A percentile compares a stretch with the other conserved stretches of the same genome.
phyloP scores from a whole-genome alignment of 2,329 filamentous ascomycete species.

The Coniochaeta sp. region DNA sequence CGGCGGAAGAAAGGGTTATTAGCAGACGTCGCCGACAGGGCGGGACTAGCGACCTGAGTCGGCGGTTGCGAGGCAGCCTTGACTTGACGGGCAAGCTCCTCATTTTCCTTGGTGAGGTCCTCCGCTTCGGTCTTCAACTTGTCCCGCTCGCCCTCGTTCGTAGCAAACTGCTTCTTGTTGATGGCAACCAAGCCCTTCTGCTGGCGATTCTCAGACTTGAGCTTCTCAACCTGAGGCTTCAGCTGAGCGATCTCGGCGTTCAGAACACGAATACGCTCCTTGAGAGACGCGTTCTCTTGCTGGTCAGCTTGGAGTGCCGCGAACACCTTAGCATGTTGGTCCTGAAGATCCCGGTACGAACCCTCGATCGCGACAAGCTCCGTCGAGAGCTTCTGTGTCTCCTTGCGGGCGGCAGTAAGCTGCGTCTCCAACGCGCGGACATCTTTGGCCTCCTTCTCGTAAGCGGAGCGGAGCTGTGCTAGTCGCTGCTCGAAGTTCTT shows the following conservation, averaged over 20 bases:
- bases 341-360: conserved; percentile 71
- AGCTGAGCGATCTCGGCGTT: conserved; percentile 79
- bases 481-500: conserved; percentile 86
- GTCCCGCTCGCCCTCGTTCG: conserved; percentile 81
- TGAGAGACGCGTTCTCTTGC: conserved; percentile 77
- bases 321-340: conserved; percentile 70
- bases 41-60: conserved; percentile 59
- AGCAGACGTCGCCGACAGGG: conserved; percentile 60
- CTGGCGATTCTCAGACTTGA: conserved; percentile 84
- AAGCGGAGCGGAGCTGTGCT: conserved; percentile 76
- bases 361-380: conserved; percentile 81
- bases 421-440: conserved; percentile 82
- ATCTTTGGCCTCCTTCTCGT: conserved; percentile 88
- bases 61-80: conserved; percentile 43
- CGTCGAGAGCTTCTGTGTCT: conserved; percentile 76
- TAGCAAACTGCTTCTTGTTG: conserved; percentile 94
- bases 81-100: conserved; percentile 48
- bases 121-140: conserved; percentile 77
- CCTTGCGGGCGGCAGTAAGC: conserved; percentile 65
- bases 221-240: conserved; percentile 87
- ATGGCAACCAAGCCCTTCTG: conserved; percentile 96
- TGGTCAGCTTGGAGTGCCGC: conserved; percentile 77
- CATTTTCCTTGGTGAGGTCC: conserved; percentile 56
- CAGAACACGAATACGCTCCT: conserved; percentile 77
- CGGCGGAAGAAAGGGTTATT: conserved; percentile 95